Base-by-base conservation (phyloP, 176 grass and related monocot species). In the Oryza punctata region DNA sequence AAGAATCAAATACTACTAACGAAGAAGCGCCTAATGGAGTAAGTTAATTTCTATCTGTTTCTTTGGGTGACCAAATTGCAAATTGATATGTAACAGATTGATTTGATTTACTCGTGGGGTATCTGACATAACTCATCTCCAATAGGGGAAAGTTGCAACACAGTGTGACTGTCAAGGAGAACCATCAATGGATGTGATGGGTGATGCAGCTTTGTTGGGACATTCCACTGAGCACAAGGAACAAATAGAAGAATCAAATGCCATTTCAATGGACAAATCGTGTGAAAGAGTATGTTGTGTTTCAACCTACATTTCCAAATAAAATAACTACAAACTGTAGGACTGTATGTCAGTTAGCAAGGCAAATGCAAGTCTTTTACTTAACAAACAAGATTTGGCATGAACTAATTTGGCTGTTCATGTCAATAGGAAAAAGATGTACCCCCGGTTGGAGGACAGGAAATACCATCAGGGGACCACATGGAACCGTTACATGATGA, bases 21-120 rank as follows among this genome's bases (percentile, higher is more conserved):
- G 61, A 81, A 24, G 25, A 75, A 69, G 61, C 24, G 18, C n/a
- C 18, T 60, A 43, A 88, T 72, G 14, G 79, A 46, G 87, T 88
- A 79, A 79, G 81, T 67, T 21, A 26, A 19, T 32, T 66, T 78
- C 9, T 11, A 13, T 41, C 54, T 65, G 5, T 50, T 7, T 60
- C 38, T 8, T 77, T 70, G 63, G 38, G 8, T 50, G 27, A 1
- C 8, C 21, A 23, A 9, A 19, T 82, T 82, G 14, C 37, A 63
- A 40, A 60, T 54, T 77, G 2, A 45, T 37, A 77, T 0, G 6
- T 14, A 46, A 65, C 24, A 0, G 0, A n/a, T 29, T 30, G n/a
- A 12, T 82, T 77, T 23, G 57, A 78, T 72, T 82, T 29, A 66
- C 33, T 67, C 19, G 12, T 50, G n/a, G 12, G 18, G 70, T 73